Base-by-base conservation (phyloP, 129 eudicot genomes). In the Cynara cardunculus region DNA sequence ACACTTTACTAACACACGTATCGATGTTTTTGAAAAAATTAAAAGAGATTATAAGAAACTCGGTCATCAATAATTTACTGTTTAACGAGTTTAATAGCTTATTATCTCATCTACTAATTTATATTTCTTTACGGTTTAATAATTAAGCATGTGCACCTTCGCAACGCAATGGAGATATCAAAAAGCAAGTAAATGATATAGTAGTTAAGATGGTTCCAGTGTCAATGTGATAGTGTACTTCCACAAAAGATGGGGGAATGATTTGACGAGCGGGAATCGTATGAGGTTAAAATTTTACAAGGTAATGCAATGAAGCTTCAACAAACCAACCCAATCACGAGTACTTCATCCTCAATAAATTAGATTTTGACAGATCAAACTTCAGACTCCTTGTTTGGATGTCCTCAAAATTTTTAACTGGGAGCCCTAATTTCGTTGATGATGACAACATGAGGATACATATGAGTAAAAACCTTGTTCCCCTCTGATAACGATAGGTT, bases 261-360 rank as follows among this genome's bases (percentile, higher is more conserved):
- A 56, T 56, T 56, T 56, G 19, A 56, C n/a, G 65, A 18, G 24
- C 22, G n/a, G 2, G n/a, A 56, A 56, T 56, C 2, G n/a, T 16
- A 56, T n/a, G 65, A 4, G 24, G 9, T 19, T 56, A 5, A 56
- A 56, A 41, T 4, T 19, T 56, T n/a, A 5, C 65, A 56, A 18
- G 65, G 19, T 78, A 74, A 77, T 67, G 9, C 78, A 83, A 19
- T 71, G 77, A 16, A 91, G 85, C 74, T 81, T 80, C 89, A 89
- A 78, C 49, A 84, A 89, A 80, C 89, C 82, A 32, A 91, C 97
- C 93, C 93, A 89, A 30, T 84, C 88, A 84, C 86, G 84, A 21
- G 89, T 27, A 88, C 93, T 74, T 89, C 93, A 67, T 89, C 97
- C 69, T 87, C 97, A 80, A 89, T 80, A 67, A 91, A 34, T 34